Conservation (phyloP, 1,284 basidiomycete species). For the Leccinum pallidistipes region DNA sequence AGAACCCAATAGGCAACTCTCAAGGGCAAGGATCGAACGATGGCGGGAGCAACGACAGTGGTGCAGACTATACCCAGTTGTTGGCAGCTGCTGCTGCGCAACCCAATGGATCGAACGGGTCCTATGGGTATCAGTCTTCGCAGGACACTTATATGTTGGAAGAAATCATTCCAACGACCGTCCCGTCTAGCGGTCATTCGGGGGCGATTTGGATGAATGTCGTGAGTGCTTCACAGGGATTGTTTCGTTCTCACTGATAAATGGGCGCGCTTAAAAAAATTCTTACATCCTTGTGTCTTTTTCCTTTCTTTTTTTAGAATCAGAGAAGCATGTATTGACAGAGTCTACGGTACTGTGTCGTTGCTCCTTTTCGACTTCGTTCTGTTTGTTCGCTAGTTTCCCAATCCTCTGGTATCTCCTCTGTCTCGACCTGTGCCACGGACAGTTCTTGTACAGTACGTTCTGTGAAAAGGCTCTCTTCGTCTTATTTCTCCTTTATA, state of each 20-base stretch:
- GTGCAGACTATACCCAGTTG: conserved; percentile 50
- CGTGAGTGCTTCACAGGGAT: conserved; percentile 31
- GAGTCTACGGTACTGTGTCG: conserved; percentile 5
- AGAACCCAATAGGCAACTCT: conserved; percentile 39
- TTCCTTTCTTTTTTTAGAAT: conserved; percentile 19
- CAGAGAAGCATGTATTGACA: conserved; percentile 30
- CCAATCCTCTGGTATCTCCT: not conserved
- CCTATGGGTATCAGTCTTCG: conserved; percentile 52
- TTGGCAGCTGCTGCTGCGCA: conserved; percentile 56
- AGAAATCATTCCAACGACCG: conserved; percentile 49
- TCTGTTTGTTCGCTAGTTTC: conserved; percentile 3
- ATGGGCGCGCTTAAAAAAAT: conserved; percentile 5
- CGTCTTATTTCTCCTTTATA: conserved; percentile 38
- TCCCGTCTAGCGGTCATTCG: conserved; percentile 30
- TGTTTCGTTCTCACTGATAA: conserved; percentile 36
- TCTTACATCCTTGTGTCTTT: not conserved
- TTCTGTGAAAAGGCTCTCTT: conserved; percentile 14
- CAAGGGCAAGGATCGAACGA: conserved; percentile 25
- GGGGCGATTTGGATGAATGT: conserved; percentile 44
- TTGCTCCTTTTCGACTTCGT: not conserved
- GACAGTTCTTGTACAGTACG: conserved; percentile 29
- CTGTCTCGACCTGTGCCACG: conserved; percentile 5
- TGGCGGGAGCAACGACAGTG: conserved; percentile 22
- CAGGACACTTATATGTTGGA: conserved; percentile 65
- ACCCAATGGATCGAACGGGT: conserved; percentile 38